These are phyloP conservation scores for Litsea cubeba DNA, from an alignment of 164 flowering plant species.

Conservation along the genomic window DNA sequence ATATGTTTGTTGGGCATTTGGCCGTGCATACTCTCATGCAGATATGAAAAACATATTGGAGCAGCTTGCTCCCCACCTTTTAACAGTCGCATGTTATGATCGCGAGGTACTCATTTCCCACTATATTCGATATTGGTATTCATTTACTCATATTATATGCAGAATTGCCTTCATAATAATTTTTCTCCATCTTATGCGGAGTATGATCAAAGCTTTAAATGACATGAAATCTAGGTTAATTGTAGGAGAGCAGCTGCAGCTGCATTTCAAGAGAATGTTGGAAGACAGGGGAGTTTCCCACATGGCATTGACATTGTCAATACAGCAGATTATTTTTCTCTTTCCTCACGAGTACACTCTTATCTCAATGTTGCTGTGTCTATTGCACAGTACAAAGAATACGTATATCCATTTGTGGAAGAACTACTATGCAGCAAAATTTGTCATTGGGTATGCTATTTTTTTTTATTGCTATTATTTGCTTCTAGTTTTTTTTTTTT, in stretches of 20 bases:
- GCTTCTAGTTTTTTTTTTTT: constrained; percentile 2
- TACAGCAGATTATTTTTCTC: constrained; percentile 94
- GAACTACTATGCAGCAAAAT: constrained; percentile 70
- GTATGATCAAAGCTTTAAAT: constrained; percentile 3
- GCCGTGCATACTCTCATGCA: constrained; percentile 81
- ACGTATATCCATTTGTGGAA: constrained; percentile 78
- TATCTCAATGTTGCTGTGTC: constrained; percentile 74
- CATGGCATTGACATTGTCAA: constrained; percentile 97
- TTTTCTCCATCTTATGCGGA: neutral
- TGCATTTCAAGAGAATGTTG: constrained; percentile 99
- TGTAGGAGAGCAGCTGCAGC: constrained; percentile 99
- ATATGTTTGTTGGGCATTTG: constrained; percentile 99
- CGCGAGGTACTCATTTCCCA: constrained; percentile 65
- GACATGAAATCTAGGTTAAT: constrained; percentile 59
- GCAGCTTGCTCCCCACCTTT: constrained; percentile 84
- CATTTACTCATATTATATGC: neutral
- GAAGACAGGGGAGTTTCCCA: constrained; percentile 91
- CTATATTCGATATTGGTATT: neutral
- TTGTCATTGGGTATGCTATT: constrained; percentile 80
- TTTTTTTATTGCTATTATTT: constrained; percentile 2
- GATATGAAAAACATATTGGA: constrained; percentile 81
- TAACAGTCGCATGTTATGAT: constrained; percentile 90
- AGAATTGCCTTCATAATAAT: neutral
- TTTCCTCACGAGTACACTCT: constrained; percentile 80
- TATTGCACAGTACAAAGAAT: constrained; percentile 81